Evolutionary conservation across 352 stramenopile species (phyloP).

Genomic region (Pythium aquatile): DNA sequence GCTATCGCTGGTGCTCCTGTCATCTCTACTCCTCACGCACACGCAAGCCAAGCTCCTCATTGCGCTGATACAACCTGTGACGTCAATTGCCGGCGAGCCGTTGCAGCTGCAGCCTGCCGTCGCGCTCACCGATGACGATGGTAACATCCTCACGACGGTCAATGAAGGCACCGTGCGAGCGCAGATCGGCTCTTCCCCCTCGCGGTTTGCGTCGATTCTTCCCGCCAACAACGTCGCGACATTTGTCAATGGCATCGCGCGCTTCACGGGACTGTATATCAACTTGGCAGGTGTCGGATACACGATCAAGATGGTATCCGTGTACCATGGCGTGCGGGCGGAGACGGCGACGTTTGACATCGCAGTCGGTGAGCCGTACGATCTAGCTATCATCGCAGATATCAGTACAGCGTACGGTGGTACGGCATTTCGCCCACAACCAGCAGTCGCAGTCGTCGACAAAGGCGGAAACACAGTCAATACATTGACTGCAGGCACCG

Average conservation of each 20-base stretch:
- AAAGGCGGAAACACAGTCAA: conserved; percentile 68
- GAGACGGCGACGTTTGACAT: conserved; percentile 77
- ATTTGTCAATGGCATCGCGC: conserved; percentile 76
- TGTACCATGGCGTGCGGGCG: conserved; percentile 63
- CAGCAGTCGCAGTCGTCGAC: conserved; percentile 74
- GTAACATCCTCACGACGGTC: conserved; percentile 68
- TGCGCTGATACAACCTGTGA: conserved; percentile 68
- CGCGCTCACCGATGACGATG: conserved; percentile 70
- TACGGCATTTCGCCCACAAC: conserved; percentile 72
- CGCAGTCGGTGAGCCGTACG: conserved; percentile 53
- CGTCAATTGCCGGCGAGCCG: conserved; percentile 57
- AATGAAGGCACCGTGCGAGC: conserved; percentile 56
- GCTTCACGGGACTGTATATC: conserved; percentile 70
- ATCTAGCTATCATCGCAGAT: conserved; percentile 62
- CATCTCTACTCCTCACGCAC: not conserved
- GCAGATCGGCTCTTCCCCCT: conserved; percentile 51
- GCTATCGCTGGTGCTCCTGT: conserved; percentile 9
- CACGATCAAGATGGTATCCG: conserved; percentile 63
- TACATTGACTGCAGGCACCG: conserved; percentile 40
- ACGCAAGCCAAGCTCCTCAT: conserved; percentile 40
- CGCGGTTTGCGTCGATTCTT: conserved; percentile 48
- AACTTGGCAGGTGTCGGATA: conserved; percentile 61
- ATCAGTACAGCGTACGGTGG: conserved; percentile 81
- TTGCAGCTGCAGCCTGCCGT: conserved; percentile 63
- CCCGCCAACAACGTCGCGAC: conserved; percentile 47